phyloP scores from a whole-genome alignment of 176 grass and related monocot genomes.

The Musa itinerans region DNA sequence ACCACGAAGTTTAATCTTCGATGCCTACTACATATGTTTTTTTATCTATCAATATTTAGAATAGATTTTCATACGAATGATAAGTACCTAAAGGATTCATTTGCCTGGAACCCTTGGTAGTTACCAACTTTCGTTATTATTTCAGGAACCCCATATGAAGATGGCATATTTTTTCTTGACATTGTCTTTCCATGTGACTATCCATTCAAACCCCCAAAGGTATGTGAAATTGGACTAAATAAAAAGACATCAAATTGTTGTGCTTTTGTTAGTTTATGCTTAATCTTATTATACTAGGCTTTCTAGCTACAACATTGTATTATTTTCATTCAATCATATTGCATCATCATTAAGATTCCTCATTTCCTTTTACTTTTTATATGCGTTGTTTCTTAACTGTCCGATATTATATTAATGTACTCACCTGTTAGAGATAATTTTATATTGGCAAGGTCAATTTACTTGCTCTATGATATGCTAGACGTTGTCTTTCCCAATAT shows the following conservation, averaged over 20 bases:
- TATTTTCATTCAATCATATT: not conserved
- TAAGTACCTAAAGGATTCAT: not conserved
- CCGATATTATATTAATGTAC: too few relatives aligned
- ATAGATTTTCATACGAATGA: not conserved
- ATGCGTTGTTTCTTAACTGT: too few relatives aligned
- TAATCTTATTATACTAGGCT: not conserved
- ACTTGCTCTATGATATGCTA: too few relatives aligned
- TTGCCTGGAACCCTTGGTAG: not conserved
- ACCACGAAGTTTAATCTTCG: not conserved
- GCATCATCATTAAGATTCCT: not conserved
- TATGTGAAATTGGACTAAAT: constrained; percentile 21
- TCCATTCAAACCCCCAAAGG: constrained; percentile 71
- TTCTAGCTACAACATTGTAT: not conserved
- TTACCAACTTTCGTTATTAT: constrained; percentile 16
- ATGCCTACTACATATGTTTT: not conserved
- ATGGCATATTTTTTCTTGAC: constrained; percentile 91
- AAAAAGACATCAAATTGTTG: not conserved
- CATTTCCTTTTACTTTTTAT: too few relatives aligned
- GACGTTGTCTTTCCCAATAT: too few relatives aligned
- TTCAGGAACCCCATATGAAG: constrained; percentile 77
- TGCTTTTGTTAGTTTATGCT: not conserved
- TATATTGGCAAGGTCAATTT: too few relatives aligned
- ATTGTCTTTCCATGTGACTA: constrained; percentile 75
- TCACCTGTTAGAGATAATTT: too few relatives aligned
- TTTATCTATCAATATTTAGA: not conserved